Percentiles rank a stretch among this genome's conserved stretches.
Conservation (phyloP, 768 basidiomycete genomes). For the Trametopsis cervina region DNA sequence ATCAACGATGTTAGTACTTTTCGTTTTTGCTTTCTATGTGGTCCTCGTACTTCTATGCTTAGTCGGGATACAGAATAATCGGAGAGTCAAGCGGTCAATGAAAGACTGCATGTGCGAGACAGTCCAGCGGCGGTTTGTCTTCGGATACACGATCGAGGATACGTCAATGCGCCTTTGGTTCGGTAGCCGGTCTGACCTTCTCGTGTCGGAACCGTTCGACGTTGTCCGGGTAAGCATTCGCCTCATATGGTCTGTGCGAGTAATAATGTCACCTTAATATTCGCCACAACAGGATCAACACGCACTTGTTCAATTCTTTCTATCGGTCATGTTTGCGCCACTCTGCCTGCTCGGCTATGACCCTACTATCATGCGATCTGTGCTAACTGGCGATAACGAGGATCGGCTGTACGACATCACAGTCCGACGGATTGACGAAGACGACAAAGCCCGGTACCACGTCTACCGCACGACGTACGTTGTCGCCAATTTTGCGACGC, state of each 20-base stretch:
- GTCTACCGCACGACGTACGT: background rate
- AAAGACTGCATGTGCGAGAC: background rate
- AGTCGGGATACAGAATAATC: background rate
- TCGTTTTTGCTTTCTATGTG: no score
- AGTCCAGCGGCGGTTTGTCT: background rate
- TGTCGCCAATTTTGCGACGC: background rate
- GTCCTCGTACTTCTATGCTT: no score
- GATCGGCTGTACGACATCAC: conserved; percentile 1
- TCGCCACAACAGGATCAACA: background rate
- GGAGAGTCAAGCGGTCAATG: background rate
- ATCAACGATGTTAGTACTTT: background rate
- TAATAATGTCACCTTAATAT: background rate
- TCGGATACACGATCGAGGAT: conserved; percentile 1
- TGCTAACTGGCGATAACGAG: background rate
- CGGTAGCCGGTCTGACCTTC: background rate
- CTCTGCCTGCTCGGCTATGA: background rate
- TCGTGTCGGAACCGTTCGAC: background rate
- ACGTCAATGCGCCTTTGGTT: background rate
- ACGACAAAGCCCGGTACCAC: background rate
- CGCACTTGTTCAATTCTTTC: background rate
- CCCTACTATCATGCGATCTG: background rate
- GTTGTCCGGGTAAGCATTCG: background rate
- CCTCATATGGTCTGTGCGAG: background rate
- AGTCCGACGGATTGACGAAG: background rate
- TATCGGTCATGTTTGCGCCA: background rate